Percentiles rank a stretch among this genome's conserved stretches.
These are phyloP conservation scores for Talaromyces pinophilus DNA, from an alignment of 2,329 filamentous ascomycete species.

Conservation along the genomic window DNA sequence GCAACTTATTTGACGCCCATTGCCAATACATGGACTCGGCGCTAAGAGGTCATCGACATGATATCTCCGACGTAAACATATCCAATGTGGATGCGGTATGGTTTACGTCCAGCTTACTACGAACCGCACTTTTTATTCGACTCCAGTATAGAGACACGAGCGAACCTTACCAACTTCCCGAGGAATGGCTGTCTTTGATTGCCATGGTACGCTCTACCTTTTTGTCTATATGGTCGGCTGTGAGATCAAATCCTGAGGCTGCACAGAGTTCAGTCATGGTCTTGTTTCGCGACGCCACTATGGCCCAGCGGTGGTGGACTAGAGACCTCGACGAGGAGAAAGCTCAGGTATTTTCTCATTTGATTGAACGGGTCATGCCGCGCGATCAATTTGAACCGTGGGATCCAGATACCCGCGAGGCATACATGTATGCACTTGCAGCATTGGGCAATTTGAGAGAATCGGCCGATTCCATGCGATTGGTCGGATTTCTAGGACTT, in stretches of 20 bases:
- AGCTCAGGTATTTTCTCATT: background rate
- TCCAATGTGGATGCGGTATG: constrained; percentile 20
- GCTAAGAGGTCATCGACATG: constrained; percentile 18
- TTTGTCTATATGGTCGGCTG: background rate
- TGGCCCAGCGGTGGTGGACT: constrained; percentile 2
- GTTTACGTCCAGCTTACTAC: constrained; percentile 22
- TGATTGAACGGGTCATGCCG: constrained; percentile 15
- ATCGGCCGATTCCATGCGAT: constrained; percentile 17
- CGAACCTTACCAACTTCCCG: constrained; percentile 15
- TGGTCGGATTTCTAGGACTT: constrained; percentile 36
- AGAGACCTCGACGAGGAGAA: background rate
- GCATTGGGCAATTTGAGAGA: background rate
- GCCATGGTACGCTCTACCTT: constrained; percentile 12
- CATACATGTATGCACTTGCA: constrained; percentile 10
- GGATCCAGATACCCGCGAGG: constrained; percentile 12
- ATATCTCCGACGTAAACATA: constrained; percentile 13
- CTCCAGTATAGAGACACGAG: constrained; percentile 17
- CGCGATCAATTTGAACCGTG: constrained; percentile 17
- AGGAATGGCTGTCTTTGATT: constrained; percentile 17
- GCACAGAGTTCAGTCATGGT: constrained; percentile 6
- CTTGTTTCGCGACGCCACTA: constrained; percentile 7
- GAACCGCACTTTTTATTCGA: constrained; percentile 7
- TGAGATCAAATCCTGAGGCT: constrained; percentile 13
- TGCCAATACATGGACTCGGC: constrained; percentile 19
- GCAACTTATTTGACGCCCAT: constrained; percentile 13